Base-by-base conservation (phyloP, 176 grass and related monocot genomes). In the Thalia dealbata region DNA sequence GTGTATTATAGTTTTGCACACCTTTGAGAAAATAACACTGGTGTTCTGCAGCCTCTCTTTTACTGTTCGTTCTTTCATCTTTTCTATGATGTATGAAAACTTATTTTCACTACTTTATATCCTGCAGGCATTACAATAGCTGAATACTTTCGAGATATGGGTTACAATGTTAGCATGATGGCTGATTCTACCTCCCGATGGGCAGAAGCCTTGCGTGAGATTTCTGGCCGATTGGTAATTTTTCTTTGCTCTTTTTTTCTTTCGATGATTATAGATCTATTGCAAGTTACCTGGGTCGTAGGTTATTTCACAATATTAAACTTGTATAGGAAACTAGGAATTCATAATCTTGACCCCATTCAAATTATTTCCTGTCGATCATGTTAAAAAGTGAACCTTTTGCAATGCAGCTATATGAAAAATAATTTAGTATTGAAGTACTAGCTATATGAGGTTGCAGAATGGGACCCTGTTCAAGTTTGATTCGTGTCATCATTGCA, bases 141-240 rank as follows among this genome's bases (percentile, higher is more conserved):
- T 79, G 92, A 96, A 76, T 96, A 96, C 74, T 96, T 87, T 71
- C 81, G 92, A 83, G 92, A 91, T 68, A 96, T 96, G 92, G 92
- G 92, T 27, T 89, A 89, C 68, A 91, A 96, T 54, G 92, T 96
- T 79, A 96, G 92, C 79, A 96, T 96, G 92, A 96, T 96, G 92
- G 92, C 92, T 89, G 88, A 96, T 35, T 96, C 88, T 35, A 96
- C 92, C 61, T 96, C 92, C 9, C 86, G 88, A 18, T 96, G 88
- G 86, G 86, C 86, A 55, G 92, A 96, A 73, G 92, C 88, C 28
- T 73, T 84, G 29, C 11, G 54, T 82, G 50, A 91, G 43, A 91
- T 91, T 67, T 87, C 88, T 26, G 84, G 84, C 29, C 78, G 81
- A 65, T 73, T 91, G 84, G 88, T 91, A 84, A 58, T 43, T 75